phyloP scores from a whole-genome alignment of 2,329 filamentous ascomycete species.

The Penicillium aurantiogriseum region DNA sequence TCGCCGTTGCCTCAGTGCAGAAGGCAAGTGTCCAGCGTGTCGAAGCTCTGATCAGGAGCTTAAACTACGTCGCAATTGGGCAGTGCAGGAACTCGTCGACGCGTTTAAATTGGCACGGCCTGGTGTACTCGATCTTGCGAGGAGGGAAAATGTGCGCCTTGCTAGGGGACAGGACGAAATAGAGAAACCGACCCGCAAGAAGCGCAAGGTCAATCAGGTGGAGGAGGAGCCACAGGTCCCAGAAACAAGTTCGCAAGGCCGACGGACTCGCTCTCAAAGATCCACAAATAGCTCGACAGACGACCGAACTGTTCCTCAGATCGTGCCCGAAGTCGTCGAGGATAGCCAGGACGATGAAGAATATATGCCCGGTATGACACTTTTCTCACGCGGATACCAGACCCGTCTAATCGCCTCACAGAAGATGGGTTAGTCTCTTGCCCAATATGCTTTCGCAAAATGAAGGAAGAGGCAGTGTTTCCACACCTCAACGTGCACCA shows the following conservation, averaged over 20 bases:
- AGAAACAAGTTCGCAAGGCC: conserved; percentile 27
- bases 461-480: conserved; percentile 78
- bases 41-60: conserved; percentile 75
- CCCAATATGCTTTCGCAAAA: conserved; percentile 74
- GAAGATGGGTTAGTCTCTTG: conserved; percentile 79
- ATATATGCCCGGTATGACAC: conserved; percentile 34
- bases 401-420: conserved; percentile 27
- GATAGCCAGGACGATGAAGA: conserved; percentile 42
- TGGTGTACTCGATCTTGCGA: conserved; percentile 64
- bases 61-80: conserved; percentile 80
- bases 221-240: conserved; percentile 40
- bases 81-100: conserved; percentile 79
- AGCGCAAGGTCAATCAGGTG: conserved; percentile 32
- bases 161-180: conserved; percentile 46
- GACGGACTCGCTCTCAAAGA: conserved; percentile 38
- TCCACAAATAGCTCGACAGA: neutral
- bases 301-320: neutral
- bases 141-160: conserved; percentile 52
- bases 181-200: conserved; percentile 33
- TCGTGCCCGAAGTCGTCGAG: conserved; percentile 34
- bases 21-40: conserved; percentile 87
- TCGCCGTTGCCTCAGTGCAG: conserved; percentile 74
- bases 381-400: neutral
- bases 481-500: conserved; percentile 70
- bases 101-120: conserved; percentile 68